phyloP scores from a whole-genome alignment of 345 rosid genomes.

The Eucalyptus sp. region DNA sequence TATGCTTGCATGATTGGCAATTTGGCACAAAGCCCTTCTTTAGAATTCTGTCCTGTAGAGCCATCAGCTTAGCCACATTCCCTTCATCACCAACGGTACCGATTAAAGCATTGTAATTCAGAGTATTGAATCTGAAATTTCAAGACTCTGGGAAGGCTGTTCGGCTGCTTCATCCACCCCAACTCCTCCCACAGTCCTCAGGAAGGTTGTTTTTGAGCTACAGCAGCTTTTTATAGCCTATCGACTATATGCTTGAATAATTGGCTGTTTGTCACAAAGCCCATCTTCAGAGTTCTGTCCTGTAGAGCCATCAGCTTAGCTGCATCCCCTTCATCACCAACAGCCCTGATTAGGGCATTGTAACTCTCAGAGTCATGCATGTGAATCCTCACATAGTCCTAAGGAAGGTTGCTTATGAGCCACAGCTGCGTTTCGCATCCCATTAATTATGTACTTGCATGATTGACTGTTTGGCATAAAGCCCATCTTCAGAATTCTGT shows the following conservation, averaged over 20 bases:
- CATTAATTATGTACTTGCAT: conserved; percentile 45
- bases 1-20: conserved; percentile 36
- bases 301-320: conserved; percentile 43
- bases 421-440: conserved; percentile 10
- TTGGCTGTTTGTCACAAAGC: conserved; percentile 47
- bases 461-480: conserved; percentile 48
- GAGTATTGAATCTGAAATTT: conserved; percentile 44
- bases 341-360: conserved; percentile 22
- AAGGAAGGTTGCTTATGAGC: neutral
- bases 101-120: conserved; percentile 41
- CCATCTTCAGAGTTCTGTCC: conserved; percentile 49
- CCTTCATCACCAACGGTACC: conserved; percentile 24
- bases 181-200: neutral
- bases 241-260: conserved; percentile 48
- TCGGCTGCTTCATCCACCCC: neutral
- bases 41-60: conserved; percentile 51
- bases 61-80: conserved; percentile 27
- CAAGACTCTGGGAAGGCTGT: neutral
- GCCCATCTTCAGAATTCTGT: conserved; percentile 57
- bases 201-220: neutral
- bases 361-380: conserved; percentile 41
- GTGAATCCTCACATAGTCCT: neutral
- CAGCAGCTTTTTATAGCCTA: conserved; percentile 14
- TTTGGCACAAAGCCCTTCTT: conserved; percentile 60
- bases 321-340: conserved; percentile 34